Evolutionary conservation across 1,284 basidiomycete genomes (phyloP), one percentile per base, ranked within the genome.

Genomic region (Fistulinella staudtii): DNA sequence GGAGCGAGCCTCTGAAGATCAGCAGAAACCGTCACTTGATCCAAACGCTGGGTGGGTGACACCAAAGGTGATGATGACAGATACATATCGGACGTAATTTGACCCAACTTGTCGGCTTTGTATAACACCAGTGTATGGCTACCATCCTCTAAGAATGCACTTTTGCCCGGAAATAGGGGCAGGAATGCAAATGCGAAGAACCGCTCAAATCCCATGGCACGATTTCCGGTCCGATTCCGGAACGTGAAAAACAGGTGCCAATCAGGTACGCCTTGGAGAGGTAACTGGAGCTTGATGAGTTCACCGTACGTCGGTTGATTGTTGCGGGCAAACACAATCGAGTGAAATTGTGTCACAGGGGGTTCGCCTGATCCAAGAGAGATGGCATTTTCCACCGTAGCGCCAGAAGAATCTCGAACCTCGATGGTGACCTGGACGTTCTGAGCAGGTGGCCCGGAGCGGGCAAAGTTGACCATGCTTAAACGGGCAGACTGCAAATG

Each of bases 181-280:
- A 96, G 78, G 60, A 89, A 97, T 2, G 85, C 91, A 57, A 97
- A 95, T 0, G 93, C 95, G 57, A 95, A 97, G 0, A 93, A 88
- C 30, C 76, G 75, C 37, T 94, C 92, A 3, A 69, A 58, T 34
- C 76, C 73, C 43, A 65, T 63, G 30, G 60, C 64, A 27, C 76
- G 76, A 48, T 76, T 79, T 11, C 75, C 75, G 43, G 71, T 75
- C 17, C 93, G 85, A 54, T 93, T 86, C 18, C 90, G 81, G 68
- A 98, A 94, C 0, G 90, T 91, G 69, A 98, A 91, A 74, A 94
- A 97, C 11, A 99, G 69, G 60, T 98, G 95, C 77, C 89, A 94
- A 39, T 83, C 77, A 20, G 85, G 82, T 39, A 84, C 76, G 7
- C 79, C 76, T 5, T 83, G 73, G 23, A 76, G 69, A 8, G 91